phyloP scores from a whole-genome alignment of 2,329 filamentous ascomycete genomes.

The Apiospora kogelbergensis region DNA sequence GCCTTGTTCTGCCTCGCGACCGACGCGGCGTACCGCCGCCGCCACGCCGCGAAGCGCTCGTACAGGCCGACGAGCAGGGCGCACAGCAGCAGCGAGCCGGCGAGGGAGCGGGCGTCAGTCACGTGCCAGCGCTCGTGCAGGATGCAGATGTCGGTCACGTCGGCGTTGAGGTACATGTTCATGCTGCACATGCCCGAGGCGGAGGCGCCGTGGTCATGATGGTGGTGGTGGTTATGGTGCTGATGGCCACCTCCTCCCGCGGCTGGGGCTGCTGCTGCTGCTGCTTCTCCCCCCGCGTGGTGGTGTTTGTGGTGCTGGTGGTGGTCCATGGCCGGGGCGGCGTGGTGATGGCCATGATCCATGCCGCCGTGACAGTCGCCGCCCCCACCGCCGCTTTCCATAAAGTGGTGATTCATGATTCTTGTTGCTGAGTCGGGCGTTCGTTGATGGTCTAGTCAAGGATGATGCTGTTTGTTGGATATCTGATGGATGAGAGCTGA shows the following conservation, averaged over 20 bases:
- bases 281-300: neutral
- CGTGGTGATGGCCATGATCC: neutral
- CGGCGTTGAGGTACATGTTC: conserved; percentile 11
- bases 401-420: neutral
- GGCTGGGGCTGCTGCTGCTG: neutral
- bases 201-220: neutral
- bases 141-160: conserved; percentile 9
- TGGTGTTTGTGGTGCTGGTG: neutral
- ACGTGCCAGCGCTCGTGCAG: conserved; percentile 8
- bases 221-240: neutral
- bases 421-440: neutral
- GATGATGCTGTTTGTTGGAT: neutral
- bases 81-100: neutral
- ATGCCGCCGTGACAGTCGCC: neutral
- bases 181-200: conserved; percentile 6
- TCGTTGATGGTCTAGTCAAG: neutral
- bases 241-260: neutral
- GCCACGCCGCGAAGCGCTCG: conserved; percentile 3
- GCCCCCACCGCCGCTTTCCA: neutral
- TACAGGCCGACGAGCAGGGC: conserved; percentile 5
- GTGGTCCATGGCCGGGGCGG: neutral
- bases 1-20: neutral
- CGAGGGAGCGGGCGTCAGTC: conserved; percentile 3
- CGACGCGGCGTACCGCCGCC: neutral
- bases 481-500: neutral